A percentile compares a stretch with the other conserved stretches of the same genome.
phyloP scores from a whole-genome alignment of 139 green algal genomes.

The Eudorina sp. region DNA sequence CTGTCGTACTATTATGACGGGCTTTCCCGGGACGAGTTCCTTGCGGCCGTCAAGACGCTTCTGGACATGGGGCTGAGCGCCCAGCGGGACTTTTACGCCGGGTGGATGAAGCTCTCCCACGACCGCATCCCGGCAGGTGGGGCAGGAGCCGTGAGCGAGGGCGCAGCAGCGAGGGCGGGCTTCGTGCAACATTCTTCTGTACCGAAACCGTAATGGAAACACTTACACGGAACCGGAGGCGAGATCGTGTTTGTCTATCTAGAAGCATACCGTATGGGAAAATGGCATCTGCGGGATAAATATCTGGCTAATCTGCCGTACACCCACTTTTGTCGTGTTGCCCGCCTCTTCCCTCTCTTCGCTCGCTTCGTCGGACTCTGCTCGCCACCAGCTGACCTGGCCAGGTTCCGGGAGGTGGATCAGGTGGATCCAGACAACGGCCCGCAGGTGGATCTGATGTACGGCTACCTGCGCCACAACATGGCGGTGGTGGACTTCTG shows the following conservation, averaged over 20 bases:
- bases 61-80: slow-evolving; percentile 52
- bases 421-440: slow-evolving; percentile 70
- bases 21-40: slow-evolving; percentile 51
- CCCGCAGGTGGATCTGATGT: slow-evolving; percentile 54
- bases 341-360: background rate
- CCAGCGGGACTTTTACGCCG: slow-evolving; percentile 49
- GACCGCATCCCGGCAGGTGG: no score
- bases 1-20: slow-evolving; percentile 71
- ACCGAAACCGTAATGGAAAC: no score
- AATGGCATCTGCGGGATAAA: no score
- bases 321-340: no score
- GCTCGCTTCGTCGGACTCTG: no score
- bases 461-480: slow-evolving; percentile 65
- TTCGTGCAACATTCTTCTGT: no score
- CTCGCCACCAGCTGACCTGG: slow-evolving; percentile 38
- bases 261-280: no score
- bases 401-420: slow-evolving; percentile 40
- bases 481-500: slow-evolving; percentile 67
- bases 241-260: no score
- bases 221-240: no score
- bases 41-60: slow-evolving; percentile 10
- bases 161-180: no score
- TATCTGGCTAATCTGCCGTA: no score
- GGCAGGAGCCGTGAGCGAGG: no score
- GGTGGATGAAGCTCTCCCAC: slow-evolving; percentile 65